Evolutionary conservation across 2,329 filamentous ascomycete species (phyloP).

Genomic region (Fusarium bactridioides): DNA sequence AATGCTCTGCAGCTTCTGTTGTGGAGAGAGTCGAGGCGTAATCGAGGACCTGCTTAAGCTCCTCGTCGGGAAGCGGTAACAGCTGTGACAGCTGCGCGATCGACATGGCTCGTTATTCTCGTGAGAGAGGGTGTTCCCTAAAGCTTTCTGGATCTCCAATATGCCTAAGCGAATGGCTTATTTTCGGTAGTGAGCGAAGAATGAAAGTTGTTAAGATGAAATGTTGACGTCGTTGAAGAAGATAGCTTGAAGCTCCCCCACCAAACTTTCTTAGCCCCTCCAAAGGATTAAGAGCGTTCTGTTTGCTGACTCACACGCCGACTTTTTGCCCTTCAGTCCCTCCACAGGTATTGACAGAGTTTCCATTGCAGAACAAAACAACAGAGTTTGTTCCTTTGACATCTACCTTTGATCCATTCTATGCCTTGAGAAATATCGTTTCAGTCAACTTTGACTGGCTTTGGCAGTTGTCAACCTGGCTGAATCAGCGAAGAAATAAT

Average conservation of each 20-base stretch:
- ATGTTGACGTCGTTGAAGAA: conserved; percentile 31
- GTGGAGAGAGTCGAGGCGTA: conserved; percentile 82
- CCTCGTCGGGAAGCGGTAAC: conserved; percentile 84
- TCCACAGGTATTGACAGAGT: background rate
- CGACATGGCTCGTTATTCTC: conserved; percentile 53
- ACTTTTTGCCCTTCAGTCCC: background rate
- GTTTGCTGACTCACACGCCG: conserved; percentile 35
- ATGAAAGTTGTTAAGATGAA: background rate
- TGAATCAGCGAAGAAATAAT: background rate
- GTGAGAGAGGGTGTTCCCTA: rapidly evolving
- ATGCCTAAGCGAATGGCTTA: background rate
- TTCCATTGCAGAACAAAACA: background rate
- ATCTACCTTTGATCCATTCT: background rate
- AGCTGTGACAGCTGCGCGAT: conserved; percentile 77
- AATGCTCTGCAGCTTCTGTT: conserved; percentile 80
- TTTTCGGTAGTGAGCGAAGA: background rate
- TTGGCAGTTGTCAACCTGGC: background rate
- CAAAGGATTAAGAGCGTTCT: conserved; percentile 6
- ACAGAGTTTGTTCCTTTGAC: background rate
- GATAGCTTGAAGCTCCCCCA: conserved; percentile 34
- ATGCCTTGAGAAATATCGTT: background rate
- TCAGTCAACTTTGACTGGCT: background rate
- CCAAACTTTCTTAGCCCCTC: conserved; percentile 27
- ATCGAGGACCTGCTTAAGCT: conserved; percentile 82
- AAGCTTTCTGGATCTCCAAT: background rate